Evolutionary conservation across 176 grass and related monocot genomes (phyloP), one percentile per base, ranked within the genome.

Genomic region (Poa annua): DNA sequence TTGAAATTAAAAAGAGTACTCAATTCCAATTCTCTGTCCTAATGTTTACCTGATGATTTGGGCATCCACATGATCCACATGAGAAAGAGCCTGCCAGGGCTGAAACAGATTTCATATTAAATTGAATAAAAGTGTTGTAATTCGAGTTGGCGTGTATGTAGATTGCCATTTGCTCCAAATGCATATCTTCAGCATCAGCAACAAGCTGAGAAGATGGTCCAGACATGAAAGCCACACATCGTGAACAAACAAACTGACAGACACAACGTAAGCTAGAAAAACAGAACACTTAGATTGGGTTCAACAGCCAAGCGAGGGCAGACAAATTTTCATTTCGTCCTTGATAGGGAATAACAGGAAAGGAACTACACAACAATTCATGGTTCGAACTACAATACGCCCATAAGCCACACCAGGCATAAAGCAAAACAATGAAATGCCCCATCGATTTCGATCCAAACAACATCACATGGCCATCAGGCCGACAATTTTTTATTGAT

Each of bases 401-500:
- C 65, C 63, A 48, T 12, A 86, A 36, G 61, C 6, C 39, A 75
- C 35, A 52, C 44, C 48, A 50, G 22, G 25, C 20, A 47, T 21
- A 0, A 67, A 69, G 15, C n/a, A 77, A 61, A 78, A 54, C 16
- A 57, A 24, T 42, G 20, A 2, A 41, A 38, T 26, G 17, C 36
- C 50, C 50, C 19, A 68, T 49, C 49, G 13, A 83, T 32, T 35
- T 35, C 42, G 6, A 48, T 26, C 76, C 25, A 57, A 71, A 84
- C 17, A 64, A 88, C 66, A 82, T 65, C 77, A 81, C 66, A 83
- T 68, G 69, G 29, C 72, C 36, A 25, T 71, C 36, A 78, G 66
- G 75, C 83, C 12, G 0, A 83, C 82, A 76, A 14, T 74, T 86
- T 61, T 50, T 94, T 94, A 94, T 91, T 94, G 77, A 86, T 26